Evolutionary conservation across 805 yeast genomes (phyloP).

Genomic region (Metschnikowia colocasiae): DNA sequence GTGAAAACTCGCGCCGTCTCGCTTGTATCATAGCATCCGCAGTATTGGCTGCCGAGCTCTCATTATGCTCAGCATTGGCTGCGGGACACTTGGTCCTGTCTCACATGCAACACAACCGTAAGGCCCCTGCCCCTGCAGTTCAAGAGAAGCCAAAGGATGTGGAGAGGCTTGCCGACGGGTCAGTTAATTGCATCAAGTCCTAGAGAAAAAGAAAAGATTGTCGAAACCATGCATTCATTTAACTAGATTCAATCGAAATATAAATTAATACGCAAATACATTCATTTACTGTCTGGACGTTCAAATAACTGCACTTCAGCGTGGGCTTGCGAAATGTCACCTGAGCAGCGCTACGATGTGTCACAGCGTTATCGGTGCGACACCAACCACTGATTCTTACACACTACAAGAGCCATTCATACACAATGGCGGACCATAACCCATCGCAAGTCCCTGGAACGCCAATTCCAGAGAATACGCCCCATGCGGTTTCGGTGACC

Average conservation of each 20-base stretch:
- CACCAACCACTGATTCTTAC: neutral
- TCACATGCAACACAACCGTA: constrained; percentile 94
- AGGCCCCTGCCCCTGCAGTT: constrained; percentile 35
- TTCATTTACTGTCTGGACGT: neutral
- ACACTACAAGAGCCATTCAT: neutral
- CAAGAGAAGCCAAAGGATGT: constrained; percentile 21
- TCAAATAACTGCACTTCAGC: neutral
- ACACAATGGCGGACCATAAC: constrained; percentile 9
- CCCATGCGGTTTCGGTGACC: constrained; percentile 93
- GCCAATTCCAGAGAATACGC: constrained; percentile 83
- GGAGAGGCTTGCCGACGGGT: constrained; percentile 60
- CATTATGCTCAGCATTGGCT: constrained; percentile 92
- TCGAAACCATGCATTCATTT: neutral
- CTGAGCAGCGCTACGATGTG: constrained; percentile 10
- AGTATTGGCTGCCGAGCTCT: constrained; percentile 93
- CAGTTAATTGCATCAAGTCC: constrained; percentile 71
- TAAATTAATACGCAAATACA: neutral
- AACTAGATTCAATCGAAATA: neutral
- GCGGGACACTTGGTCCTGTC: constrained; percentile 98
- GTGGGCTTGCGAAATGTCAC: constrained; percentile 4
- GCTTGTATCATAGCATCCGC: constrained; percentile 92
- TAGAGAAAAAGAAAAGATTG: constrained; percentile 1
- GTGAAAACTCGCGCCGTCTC: constrained; percentile 88
- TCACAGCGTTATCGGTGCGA: constrained; percentile 8
- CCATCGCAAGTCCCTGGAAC: constrained; percentile 61